Evolutionary conservation across 148 eudicot species (phyloP).

Genomic region (Camellia granthamiana): DNA sequence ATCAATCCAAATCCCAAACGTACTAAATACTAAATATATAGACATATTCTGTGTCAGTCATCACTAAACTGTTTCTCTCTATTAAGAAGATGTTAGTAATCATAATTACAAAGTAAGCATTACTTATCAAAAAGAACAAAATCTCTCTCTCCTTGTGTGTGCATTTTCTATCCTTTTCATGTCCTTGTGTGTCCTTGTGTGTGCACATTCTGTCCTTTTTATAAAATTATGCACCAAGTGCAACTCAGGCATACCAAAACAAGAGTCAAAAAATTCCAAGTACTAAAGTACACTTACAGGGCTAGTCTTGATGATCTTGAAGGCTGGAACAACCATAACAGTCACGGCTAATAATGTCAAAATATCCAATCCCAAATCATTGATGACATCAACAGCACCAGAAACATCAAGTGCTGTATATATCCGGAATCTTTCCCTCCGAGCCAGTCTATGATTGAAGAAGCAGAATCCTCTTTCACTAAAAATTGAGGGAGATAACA

Average conservation of each 20-base stretch:
- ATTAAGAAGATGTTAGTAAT: background rate
- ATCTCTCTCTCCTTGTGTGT: no score
- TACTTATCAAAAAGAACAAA: background rate
- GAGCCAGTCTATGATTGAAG: slow-evolving; percentile 26
- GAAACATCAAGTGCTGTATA: slow-evolving; percentile 66
- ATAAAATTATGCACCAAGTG: background rate
- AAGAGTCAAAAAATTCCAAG: background rate
- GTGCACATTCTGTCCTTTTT: background rate
- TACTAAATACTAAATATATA: background rate
- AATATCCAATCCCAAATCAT: slow-evolving; percentile 96
- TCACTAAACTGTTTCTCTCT: background rate
- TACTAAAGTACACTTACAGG: slow-evolving; percentile 54
- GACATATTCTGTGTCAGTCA: background rate
- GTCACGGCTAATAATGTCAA: slow-evolving; percentile 91
- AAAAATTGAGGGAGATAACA: slow-evolving; percentile 26
- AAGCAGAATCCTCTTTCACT: slow-evolving; percentile 32
- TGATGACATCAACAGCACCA: slow-evolving; percentile 84
- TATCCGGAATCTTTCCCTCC: slow-evolving; percentile 35
- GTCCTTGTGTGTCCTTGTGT: background rate
- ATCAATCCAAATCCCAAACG: background rate
- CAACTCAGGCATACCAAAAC: background rate
- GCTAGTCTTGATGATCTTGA: slow-evolving; percentile 79
- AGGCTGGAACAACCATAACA: slow-evolving; percentile 86
- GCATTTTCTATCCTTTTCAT: background rate
- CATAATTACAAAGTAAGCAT: background rate